Evolutionary conservation across 2,329 filamentous ascomycete genomes (phyloP).

Genomic region (Lachnellula cervina): DNA sequence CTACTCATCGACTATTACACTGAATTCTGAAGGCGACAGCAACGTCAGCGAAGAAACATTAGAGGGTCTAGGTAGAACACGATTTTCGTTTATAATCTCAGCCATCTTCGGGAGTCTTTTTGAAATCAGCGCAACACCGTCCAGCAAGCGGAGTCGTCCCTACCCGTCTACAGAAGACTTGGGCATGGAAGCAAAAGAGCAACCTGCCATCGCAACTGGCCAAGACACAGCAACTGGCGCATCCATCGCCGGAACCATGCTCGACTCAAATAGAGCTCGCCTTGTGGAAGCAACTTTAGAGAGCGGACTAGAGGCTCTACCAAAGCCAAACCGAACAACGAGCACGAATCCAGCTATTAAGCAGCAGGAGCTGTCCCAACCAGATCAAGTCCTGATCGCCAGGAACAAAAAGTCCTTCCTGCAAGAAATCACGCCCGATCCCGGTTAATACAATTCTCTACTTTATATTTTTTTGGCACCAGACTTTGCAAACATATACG

Average conservation of each 20-base stretch:
- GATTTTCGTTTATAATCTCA: slow-evolving; percentile 63
- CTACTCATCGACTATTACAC: slow-evolving; percentile 81
- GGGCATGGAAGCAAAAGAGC: neutral
- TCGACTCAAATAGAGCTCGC: slow-evolving; percentile 11
- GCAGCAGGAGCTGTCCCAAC: slow-evolving; percentile 10
- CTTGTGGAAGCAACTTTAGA: slow-evolving; percentile 11
- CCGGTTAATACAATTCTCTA: slow-evolving; percentile 39
- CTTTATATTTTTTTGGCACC: neutral
- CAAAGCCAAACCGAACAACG: neutral
- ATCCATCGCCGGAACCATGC: slow-evolving; percentile 9
- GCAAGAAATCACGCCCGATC: slow-evolving; percentile 57
- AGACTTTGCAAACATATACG: neutral
- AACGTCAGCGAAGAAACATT: slow-evolving; percentile 85
- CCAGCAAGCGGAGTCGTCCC: slow-evolving; percentile 21
- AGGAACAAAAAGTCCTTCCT: slow-evolving; percentile 28
- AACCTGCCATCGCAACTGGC: neutral
- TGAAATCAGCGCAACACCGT: slow-evolving; percentile 50
- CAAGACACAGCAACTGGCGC: slow-evolving; percentile 4
- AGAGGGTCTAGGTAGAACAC: slow-evolving; percentile 87
- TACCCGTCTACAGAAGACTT: neutral
- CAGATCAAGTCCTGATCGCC: slow-evolving; percentile 10
- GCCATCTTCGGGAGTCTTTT: slow-evolving; percentile 72
- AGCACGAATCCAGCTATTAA: neutral
- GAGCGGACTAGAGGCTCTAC: neutral
- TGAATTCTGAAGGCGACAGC: slow-evolving; percentile 93